Base-by-base conservation (phyloP, 495 filamentous ascomycete species). In the Sordaria brevicollis region DNA sequence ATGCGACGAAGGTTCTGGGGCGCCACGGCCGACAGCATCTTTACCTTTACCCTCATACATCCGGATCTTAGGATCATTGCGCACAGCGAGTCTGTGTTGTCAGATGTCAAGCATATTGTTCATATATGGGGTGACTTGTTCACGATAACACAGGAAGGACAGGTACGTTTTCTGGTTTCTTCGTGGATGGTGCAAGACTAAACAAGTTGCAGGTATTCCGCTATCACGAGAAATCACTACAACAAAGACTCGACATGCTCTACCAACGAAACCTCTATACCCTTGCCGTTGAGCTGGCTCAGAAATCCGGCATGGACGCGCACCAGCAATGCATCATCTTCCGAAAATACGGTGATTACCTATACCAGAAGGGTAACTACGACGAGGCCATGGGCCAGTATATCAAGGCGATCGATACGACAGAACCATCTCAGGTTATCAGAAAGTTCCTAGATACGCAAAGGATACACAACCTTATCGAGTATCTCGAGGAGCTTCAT, bases 371-470 rank as follows among this genome's bases (percentile, higher is more conserved):
- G 74, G 91, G 90, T 3, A 93, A 97, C 76, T 98, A 93, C 76
- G 94, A 99, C 76, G 93, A 91, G 21, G 96, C 95, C 11, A 99
- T 99, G 96, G 92, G 96, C 77, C 95, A 97, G 78, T 99, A 98
- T 77, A 88, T 99, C 72, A 91, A 93, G 75, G 94, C 96, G 0
- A 96, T 99, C 71, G 94, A 97, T 72, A 95, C 92, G 70, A 97
- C 93, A 0, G 93, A 97, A 73, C 93, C 93, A 13, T 96, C 93
- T 4, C 93, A 97, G 76, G 92, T 97, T 29, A 97, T 97, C 80
- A 86, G 93, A 70, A 97, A 96, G 89, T 97, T 94, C 73, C 84
- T 99, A 31, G 95, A 98, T 73, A 97, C 94, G 1, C 94, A 98
- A 81, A 86, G 93, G 73, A 97, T 99, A 78, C 93, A 97, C 71